Percentiles rank a stretch among this genome's conserved stretches.
Evolutionary conservation across 495 filamentous ascomycete species (phyloP).

Genomic region (Trichocladium uniseriatum): DNA sequence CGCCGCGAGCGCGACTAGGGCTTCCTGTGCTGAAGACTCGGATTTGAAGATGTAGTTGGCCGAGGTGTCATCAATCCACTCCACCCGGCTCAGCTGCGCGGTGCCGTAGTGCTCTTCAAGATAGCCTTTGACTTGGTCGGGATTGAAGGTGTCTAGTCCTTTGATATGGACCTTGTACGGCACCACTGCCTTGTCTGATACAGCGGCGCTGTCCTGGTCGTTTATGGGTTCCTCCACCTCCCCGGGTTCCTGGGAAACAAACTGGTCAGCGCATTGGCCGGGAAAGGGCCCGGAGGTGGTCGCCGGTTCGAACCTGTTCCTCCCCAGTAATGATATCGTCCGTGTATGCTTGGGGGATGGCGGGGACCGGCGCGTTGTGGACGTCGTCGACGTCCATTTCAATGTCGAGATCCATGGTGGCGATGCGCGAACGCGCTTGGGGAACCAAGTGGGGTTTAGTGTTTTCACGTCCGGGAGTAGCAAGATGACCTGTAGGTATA

Average conservation of each 20-base stretch:
- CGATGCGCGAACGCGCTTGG: no score
- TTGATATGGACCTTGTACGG: slow-evolving; percentile 68
- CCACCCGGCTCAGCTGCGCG: slow-evolving; percentile 50
- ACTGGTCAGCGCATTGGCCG: neutral
- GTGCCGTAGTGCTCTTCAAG: slow-evolving; percentile 52
- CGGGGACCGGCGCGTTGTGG: slow-evolving; percentile 26
- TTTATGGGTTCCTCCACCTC: slow-evolving; percentile 25
- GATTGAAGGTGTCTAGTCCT: slow-evolving; percentile 74
- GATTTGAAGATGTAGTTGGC: slow-evolving; percentile 75
- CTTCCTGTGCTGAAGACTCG: slow-evolving; percentile 54
- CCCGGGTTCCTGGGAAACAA: slow-evolving; percentile 27
- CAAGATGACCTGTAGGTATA: neutral
- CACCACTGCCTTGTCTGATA: slow-evolving; percentile 24
- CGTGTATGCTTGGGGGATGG: slow-evolving; percentile 37
- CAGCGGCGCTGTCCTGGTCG: slow-evolving; percentile 12
- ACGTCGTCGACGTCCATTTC: slow-evolving; percentile 53
- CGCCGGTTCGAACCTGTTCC: slow-evolving; percentile 25
- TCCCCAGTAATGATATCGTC: slow-evolving; percentile 33
- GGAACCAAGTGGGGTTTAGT: neutral
- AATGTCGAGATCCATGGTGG: slow-evolving; percentile 67
- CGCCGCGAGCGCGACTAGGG: slow-evolving; percentile 54
- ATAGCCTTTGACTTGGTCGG: slow-evolving; percentile 65
- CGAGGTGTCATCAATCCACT: slow-evolving; percentile 94
- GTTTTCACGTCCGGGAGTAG: neutral
- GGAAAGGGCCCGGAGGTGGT: neutral